Percentiles rank a stretch among this genome's conserved stretches.
Evolutionary conservation across 2,329 filamentous ascomycete species (phyloP).

Genomic region (Tolypocladium guangdongense): DNA sequence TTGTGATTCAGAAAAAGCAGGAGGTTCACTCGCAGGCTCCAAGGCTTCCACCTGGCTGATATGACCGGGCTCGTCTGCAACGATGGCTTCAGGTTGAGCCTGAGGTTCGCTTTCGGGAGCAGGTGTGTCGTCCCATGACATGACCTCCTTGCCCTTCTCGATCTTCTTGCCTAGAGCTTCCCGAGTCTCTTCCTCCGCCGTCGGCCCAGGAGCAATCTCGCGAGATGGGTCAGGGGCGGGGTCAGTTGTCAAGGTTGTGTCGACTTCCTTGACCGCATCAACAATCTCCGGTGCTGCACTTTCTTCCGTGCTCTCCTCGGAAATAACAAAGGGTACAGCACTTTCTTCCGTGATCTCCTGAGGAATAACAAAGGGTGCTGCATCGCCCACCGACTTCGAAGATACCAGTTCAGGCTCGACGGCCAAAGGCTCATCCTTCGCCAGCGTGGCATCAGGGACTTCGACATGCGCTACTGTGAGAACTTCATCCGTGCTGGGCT

Average conservation of each 20-base stretch:
- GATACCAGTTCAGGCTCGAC: not conserved
- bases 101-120: not conserved
- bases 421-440: not conserved
- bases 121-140: not conserved
- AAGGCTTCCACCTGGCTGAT: not conserved
- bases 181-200: not conserved
- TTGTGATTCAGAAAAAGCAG: not conserved
- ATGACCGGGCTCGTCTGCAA: not conserved
- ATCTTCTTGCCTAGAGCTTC: slow-evolving; percentile 6
- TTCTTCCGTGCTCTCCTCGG: not conserved
- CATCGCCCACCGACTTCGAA: not conserved
- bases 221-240: not conserved
- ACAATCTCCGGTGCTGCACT: not conserved
- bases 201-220: not conserved
- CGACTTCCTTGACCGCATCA: not conserved
- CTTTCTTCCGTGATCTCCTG: not conserved
- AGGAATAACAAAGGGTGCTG: not conserved
- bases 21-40: not conserved
- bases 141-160: slow-evolving; percentile 5
- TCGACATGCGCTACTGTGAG: not conserved
- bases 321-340: not conserved
- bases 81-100: not conserved
- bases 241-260: not conserved
- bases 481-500: not conserved
- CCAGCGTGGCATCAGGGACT: not conserved